phyloP scores from a whole-genome alignment of 176 grass and related monocot species.

The Elaeis guineensis region DNA sequence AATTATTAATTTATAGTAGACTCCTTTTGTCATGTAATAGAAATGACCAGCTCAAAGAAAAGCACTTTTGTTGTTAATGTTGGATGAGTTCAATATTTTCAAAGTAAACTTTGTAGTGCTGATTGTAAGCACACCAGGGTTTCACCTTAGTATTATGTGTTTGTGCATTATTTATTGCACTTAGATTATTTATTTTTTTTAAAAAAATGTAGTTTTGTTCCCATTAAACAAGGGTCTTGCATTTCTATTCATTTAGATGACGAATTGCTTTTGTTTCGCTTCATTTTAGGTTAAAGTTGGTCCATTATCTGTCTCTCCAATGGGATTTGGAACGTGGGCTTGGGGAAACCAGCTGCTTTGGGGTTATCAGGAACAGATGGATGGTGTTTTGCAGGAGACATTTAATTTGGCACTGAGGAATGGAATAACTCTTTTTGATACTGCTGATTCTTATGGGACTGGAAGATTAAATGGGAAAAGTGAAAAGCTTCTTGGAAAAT shows the following conservation, averaged over 20 bases:
- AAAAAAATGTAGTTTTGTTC: neutral
- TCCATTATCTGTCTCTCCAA: conserved; percentile 57
- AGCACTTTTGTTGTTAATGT: too few species aligned
- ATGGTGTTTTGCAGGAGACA: conserved; percentile 57
- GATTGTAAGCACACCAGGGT: too few species aligned
- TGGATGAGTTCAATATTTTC: too few species aligned
- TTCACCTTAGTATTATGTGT: too few species aligned
- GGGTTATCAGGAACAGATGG: conserved; percentile 88
- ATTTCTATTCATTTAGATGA: neutral
- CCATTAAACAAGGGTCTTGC: neutral
- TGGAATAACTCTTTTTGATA: conserved; percentile 89
- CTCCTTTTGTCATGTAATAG: too few species aligned
- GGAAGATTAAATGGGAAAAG: conserved; percentile 79
- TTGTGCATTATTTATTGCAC: neutral
- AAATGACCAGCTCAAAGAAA: too few species aligned
- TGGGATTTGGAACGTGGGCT: conserved; percentile 97
- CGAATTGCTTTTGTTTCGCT: neutral
- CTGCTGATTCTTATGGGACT: conserved; percentile 91
- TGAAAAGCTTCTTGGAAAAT: conserved; percentile 74
- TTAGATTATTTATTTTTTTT: neutral
- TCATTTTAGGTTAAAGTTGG: conserved; percentile 69
- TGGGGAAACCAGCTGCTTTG: conserved; percentile 90
- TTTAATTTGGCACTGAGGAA: conserved; percentile 72
- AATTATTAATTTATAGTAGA: too few species aligned
- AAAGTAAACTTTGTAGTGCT: too few species aligned